Percentiles rank a stretch among this genome's conserved stretches.
phyloP scores from a whole-genome alignment of 345 rosid species.

The Camelina neglecta region DNA sequence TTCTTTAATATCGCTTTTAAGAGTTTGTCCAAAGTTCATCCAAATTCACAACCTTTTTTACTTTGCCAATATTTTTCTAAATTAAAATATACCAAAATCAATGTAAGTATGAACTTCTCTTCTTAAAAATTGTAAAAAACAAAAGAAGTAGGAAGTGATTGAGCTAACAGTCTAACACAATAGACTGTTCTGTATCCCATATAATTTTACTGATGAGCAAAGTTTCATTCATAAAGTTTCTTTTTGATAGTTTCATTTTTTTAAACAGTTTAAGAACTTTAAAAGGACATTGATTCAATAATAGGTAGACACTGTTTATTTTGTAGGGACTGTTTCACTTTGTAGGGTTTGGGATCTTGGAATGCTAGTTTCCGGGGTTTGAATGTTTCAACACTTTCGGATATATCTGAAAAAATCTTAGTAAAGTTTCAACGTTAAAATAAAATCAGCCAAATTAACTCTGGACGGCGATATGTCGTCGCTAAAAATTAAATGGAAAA shows the following conservation, averaged over 20 bases:
- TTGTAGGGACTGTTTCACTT: neutral
- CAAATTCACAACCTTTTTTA: neutral
- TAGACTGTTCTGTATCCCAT: neutral
- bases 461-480: neutral
- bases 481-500: neutral
- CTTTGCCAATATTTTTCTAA: too few species aligned
- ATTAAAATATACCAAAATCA: neutral
- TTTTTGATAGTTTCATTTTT: neutral
- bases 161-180: neutral
- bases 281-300: neutral
- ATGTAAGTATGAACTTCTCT: neutral
- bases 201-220: neutral
- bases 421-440: neutral
- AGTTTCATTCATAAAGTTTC: neutral
- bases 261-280: neutral
- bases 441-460: neutral
- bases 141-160: neutral
- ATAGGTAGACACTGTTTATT: neutral
- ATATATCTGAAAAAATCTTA: neutral
- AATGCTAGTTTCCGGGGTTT: neutral
- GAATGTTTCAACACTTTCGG: conserved; percentile 2
- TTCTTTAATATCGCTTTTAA: too few species aligned
- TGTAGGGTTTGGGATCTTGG: conserved; percentile 1
- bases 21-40: neutral
- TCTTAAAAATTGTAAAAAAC: neutral